A percentile compares a stretch with the other conserved stretches of the same genome.
These are phyloP conservation scores for Didymella exigua DNA, from an alignment of 2,329 filamentous ascomycete species.

Conservation along the genomic window DNA sequence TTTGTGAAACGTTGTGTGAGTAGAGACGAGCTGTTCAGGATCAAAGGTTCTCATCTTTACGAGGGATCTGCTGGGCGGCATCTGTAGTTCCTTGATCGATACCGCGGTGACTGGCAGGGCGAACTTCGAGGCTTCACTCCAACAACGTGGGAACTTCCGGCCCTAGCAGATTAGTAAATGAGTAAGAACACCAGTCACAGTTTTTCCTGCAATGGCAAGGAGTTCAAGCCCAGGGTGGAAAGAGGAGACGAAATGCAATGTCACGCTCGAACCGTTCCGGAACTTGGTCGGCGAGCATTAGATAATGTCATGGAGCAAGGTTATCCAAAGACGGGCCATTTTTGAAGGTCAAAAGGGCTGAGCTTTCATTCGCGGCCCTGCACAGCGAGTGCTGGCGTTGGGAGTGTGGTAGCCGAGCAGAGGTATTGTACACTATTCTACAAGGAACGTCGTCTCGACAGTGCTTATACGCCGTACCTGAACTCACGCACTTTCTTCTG, in stretches of 20 bases:
- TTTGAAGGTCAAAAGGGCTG: background rate
- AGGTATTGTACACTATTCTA: background rate
- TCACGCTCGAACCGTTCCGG: background rate
- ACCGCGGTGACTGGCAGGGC: background rate
- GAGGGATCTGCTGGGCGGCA: background rate
- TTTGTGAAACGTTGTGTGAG: background rate
- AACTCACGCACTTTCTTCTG: conserved; percentile 41
- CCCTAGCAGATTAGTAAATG: background rate
- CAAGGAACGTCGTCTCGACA: background rate
- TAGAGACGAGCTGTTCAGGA: background rate
- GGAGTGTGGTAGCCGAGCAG: background rate
- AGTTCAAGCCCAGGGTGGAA: too few species aligned
- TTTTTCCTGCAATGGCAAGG: background rate
- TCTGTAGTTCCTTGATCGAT: background rate
- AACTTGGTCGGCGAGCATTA: background rate
- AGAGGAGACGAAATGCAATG: background rate
- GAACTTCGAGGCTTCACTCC: background rate
- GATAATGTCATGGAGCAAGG: background rate
- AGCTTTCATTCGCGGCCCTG: background rate
- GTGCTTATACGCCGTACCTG: conserved; percentile 32
- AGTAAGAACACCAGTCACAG: background rate
- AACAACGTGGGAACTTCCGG: background rate
- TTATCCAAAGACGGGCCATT: background rate
- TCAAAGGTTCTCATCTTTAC: background rate
- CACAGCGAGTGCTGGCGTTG: too few species aligned